Evolutionary conservation across 306 rosid species (phyloP), one percentile per base, ranked within the genome.

Genomic region (Acacia crassicarpa): DNA sequence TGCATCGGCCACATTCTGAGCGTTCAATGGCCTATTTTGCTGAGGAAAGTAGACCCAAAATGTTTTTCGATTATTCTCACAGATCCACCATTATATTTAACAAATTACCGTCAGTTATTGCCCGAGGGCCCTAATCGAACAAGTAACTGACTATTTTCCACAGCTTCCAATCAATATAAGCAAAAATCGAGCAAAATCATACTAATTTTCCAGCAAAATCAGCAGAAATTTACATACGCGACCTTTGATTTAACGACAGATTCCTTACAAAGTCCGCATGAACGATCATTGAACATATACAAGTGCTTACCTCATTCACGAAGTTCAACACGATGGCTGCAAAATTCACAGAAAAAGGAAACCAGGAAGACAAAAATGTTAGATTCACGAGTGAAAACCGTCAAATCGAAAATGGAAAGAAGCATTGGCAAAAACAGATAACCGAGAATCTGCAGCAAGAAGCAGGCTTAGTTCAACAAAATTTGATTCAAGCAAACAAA

Each of bases 1-100:
- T 4, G 92, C 80, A 85, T 95, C 99, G 3, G 97, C 98, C 78
- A 86, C 98, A 74, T 91, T 92, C 81, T 93, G 98, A 32, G 96
- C 13, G 82, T 95, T 95, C 70, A 95, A 67, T 4, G 99, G 99
- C 87, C 90, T 83, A 69, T 95, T 95, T 95, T 95, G 97, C 98
- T 95, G 92, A 10, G 58, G 13, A 62, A 74, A 79, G 33, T 33
- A 17, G 45, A 40, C 19, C 13, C 84, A n/a, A 59, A 38, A 12
- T 22, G 49, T 41, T 30, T 22, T 38, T 20, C 30, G 25, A 62
- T 61, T 22, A 76, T 13, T 25, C 12, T 25, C 59, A 58, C 32
- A 22, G 69, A 75, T 22, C 33, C 40, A 75, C 9, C 53, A n/a
- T 13, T 9, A 40, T 4, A 41, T 25, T 76, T 7, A 15, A 58